Evolutionary conservation across 2,329 filamentous ascomycete genomes (phyloP).

Genomic region (Claviceps lovelessii): DNA sequence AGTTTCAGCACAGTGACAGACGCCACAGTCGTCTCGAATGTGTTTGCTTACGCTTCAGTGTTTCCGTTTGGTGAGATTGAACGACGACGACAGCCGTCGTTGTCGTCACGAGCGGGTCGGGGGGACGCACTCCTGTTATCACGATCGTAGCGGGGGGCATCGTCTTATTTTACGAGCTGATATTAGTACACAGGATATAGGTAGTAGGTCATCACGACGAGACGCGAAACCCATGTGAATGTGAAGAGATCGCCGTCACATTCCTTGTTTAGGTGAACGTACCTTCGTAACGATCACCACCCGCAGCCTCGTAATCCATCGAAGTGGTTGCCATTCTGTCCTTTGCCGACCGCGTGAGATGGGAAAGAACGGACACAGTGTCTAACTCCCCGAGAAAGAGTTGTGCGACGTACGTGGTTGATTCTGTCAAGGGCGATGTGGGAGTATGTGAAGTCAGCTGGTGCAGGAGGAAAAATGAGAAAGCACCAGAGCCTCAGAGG

Average conservation of each 20-base stretch:
- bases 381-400: background rate
- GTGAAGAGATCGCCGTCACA: background rate
- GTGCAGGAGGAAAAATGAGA: conserved; percentile 5
- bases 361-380: conserved; percentile 5
- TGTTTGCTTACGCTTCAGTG: conserved; percentile 14
- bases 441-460: background rate
- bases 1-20: background rate
- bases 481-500: background rate
- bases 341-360: background rate
- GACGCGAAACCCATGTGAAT: background rate
- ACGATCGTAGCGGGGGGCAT: conserved; percentile 50
- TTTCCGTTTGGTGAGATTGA: conserved; percentile 47
- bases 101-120: conserved; percentile 45
- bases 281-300: conserved; percentile 55
- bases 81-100: conserved; percentile 43
- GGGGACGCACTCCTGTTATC: conserved; percentile 54
- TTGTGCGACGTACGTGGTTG: background rate
- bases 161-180: conserved; percentile 29
- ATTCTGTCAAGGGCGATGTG: conserved; percentile 1
- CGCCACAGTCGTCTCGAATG: background rate
- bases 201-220: background rate
- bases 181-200: conserved; percentile 1
- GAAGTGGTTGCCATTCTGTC: conserved; percentile 44
- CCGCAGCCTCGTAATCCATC: conserved; percentile 58
- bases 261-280: conserved; percentile 3